phyloP scores from a whole-genome alignment of 2,329 filamentous ascomycete genomes.

The Hymenoscyphus albidus region DNA sequence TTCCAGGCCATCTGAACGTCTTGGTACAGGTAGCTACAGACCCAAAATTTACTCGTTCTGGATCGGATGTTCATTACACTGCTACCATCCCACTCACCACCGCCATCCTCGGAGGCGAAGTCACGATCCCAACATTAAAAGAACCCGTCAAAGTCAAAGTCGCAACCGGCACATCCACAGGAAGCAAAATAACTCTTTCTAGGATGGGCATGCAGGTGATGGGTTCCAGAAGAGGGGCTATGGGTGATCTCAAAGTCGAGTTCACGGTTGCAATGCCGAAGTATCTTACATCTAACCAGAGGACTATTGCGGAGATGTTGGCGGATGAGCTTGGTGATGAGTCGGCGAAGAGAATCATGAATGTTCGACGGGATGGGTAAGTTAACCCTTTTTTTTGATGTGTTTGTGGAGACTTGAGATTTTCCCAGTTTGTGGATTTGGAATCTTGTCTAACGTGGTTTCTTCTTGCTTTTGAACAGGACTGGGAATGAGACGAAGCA shows the following conservation, averaged over 20 bases:
- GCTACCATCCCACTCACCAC: conserved; percentile 89
- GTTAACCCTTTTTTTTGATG: conserved; percentile 26
- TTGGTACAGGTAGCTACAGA: conserved; percentile 87
- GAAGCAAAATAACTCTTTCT: conserved; percentile 81
- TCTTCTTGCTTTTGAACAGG: neutral
- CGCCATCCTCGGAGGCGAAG: conserved; percentile 85
- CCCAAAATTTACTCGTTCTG: conserved; percentile 80
- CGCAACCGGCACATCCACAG: conserved; percentile 84
- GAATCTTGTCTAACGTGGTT: neutral
- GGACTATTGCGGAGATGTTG: conserved; percentile 90
- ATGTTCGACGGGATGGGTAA: conserved; percentile 57
- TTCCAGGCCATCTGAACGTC: conserved; percentile 86
- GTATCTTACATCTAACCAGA: conserved; percentile 85
- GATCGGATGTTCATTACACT: conserved; percentile 89
- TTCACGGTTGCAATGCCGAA: conserved; percentile 96
- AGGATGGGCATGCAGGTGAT: conserved; percentile 95
- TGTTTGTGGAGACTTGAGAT: neutral
- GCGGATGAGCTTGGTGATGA: conserved; percentile 95
- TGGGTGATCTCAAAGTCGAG: conserved; percentile 85
- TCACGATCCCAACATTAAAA: conserved; percentile 84
- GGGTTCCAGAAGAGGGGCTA: conserved; percentile 53
- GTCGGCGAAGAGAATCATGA: conserved; percentile 89
- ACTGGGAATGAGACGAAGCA: conserved; percentile 54
- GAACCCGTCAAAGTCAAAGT: conserved; percentile 89
- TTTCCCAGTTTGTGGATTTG: neutral